A percentile compares a stretch with the other conserved stretches of the same genome.
Conservation (phyloP, 345 rosid genomes). For the Murraya koenigii region DNA sequence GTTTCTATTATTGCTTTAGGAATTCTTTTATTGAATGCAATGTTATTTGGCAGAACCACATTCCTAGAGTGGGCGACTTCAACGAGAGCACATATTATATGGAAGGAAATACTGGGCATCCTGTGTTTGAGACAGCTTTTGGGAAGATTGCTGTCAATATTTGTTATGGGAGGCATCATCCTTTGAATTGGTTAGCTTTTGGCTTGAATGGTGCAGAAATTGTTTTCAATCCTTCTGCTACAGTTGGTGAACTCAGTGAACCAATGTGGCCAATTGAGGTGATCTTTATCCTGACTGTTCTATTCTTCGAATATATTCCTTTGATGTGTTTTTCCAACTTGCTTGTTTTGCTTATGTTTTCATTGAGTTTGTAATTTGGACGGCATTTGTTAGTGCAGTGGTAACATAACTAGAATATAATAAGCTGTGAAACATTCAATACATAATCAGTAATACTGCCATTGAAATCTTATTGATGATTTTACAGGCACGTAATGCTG, state of each 20-base stretch:
- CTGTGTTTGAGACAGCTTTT: conserved; percentile 87
- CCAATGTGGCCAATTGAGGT: conserved; percentile 99
- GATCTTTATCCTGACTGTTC: background rate
- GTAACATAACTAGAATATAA: background rate
- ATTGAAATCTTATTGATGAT: background rate
- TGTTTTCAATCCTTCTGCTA: conserved; percentile 98
- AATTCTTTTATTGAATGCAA: conserved; percentile 6
- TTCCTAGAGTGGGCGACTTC: conserved; percentile 96
- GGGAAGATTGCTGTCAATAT: conserved; percentile 88
- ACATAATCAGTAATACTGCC: background rate
- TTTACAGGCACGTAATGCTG: conserved; percentile 88
- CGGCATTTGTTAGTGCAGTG: background rate
- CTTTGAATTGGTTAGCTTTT: conserved; percentile 92
- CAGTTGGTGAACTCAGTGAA: conserved; percentile 95
- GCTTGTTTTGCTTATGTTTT: background rate
- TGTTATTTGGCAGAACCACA: conserved; percentile 73
- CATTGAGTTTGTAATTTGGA: background rate
- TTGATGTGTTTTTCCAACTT: background rate
- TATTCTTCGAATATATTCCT: background rate
- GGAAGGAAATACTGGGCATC: conserved; percentile 98
- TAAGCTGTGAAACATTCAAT: background rate
- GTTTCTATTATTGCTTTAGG: background rate
- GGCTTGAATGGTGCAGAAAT: conserved; percentile 97
- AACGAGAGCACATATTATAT: conserved; percentile 97
- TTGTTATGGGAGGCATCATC: conserved; percentile 97